Evolutionary conservation across 164 flowering plant species (phyloP), one percentile per base, ranked within the genome.

Genomic region (Santalum album): DNA sequence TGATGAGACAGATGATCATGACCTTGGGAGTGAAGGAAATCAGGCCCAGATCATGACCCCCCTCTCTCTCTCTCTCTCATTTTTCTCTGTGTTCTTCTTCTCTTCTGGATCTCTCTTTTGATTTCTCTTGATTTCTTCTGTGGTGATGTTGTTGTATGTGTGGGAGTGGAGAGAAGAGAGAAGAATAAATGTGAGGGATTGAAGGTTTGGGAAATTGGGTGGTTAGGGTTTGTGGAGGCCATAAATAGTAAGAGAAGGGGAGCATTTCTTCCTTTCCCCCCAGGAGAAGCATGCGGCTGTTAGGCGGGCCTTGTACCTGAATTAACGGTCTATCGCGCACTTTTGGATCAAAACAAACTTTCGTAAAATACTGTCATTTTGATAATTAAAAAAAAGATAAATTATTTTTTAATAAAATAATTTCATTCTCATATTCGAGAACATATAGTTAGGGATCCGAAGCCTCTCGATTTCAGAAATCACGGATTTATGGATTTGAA

Each of bases 1-100:
- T 42, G 56, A 48, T 27, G 63, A 61, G 59, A 62, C 35, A 40
- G 62, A 67, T 68, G 81, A 78, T 76, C 83, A 76, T 72, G 86
- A 78, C 62, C 77, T 40, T 44, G 69, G 66, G 47, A 57, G n/a
- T 53, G 56, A 24, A 26, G 51, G n/a, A n/a, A 44, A 57, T 53
- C 65, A 10, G 67, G 56, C 79, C 75, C 17, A 65, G 79, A 81
- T 74, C 86, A 76, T 57, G 78, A 72, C 53, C 79, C 62, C 27
- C 57, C 46, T 62, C 57, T 53, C 44, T 62, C 54, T 67, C 46
- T 46, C 43, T 64, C 48, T 48, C 43, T 38, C 50, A 42, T 26
- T 23, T 38, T 25, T 51, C 42, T 38, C 14, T 32, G 36, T 12
- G 36, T 7, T 15, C 42, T 38, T 14, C 16, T 14, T 38, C 6